Percentiles rank a stretch among this genome's conserved stretches.
Evolutionary conservation across 805 yeast species (phyloP).

Genomic region (Suhomyces xylopsoci): DNA sequence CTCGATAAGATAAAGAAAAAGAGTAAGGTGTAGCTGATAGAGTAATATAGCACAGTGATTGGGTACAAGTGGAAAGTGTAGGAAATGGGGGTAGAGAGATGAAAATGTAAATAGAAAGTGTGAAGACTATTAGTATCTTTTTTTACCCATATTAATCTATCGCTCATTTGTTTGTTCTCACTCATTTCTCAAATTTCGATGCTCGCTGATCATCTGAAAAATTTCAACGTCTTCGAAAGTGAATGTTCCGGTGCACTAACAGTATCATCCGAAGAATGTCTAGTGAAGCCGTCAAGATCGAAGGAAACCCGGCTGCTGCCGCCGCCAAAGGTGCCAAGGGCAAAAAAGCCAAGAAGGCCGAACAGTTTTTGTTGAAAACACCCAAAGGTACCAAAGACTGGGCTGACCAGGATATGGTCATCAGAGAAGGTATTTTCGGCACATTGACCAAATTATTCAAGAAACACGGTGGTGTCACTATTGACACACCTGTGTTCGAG

Average conservation of each 20-base stretch:
- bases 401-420: conserved; percentile 97
- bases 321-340: conserved; percentile 9
- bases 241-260: conserved; percentile 1
- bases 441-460: conserved; percentile 74
- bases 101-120: too few relatives aligned
- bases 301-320: not conserved
- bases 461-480: conserved; percentile 96
- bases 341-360: conserved; percentile 41
- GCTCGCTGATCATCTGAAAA: not conserved
- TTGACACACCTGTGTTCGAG: conserved; percentile 98
- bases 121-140: too few relatives aligned
- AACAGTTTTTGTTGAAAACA: conserved; percentile 78
- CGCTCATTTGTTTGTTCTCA: not conserved
- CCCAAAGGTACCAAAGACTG: conserved; percentile 98
- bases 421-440: conserved; percentile 82
- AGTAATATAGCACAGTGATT: not conserved
- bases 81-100: too few relatives aligned
- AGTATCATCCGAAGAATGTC: conserved; percentile 18
- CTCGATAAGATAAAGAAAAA: not conserved
- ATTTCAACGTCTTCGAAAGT: conserved; percentile 1
- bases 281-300: conserved; percentile 14
- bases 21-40: not conserved
- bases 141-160: not conserved
- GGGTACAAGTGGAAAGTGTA: too few relatives aligned
- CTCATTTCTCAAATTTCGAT: not conserved